These are phyloP conservation scores for Arthrobotrys entomopaga DNA, from an alignment of 2,329 filamentous ascomycete species.

Conservation along the genomic window DNA sequence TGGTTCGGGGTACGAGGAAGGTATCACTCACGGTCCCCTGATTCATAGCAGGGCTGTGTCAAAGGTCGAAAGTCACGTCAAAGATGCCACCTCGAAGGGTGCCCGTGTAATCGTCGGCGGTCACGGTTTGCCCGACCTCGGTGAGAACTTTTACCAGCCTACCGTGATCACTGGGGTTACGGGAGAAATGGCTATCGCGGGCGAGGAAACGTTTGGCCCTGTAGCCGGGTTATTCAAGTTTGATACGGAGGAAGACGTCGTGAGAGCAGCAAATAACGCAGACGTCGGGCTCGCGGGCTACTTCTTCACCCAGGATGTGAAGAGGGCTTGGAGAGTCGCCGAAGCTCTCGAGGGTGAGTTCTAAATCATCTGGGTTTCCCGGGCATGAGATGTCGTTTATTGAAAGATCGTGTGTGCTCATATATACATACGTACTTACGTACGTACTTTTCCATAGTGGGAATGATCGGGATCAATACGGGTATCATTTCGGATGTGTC, in stretches of 20 bases:
- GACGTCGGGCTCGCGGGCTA: conserved; percentile 93
- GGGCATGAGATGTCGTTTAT: conserved; percentile 1
- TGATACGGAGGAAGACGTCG: conserved; percentile 86
- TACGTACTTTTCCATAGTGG: conserved; percentile 65
- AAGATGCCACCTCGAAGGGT: conserved; percentile 81
- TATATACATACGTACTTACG: not conserved
- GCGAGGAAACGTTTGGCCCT: conserved; percentile 94
- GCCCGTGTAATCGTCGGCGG: conserved; percentile 80
- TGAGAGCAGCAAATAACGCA: conserved; percentile 79
- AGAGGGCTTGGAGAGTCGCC: conserved; percentile 71
- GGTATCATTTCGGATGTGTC: conserved; percentile 63
- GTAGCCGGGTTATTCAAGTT: conserved; percentile 91
- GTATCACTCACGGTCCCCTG: conserved; percentile 80
- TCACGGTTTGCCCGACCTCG: conserved; percentile 74
- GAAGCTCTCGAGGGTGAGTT: conserved; percentile 71
- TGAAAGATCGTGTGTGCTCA: conserved; percentile 23
- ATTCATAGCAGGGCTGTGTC: conserved; percentile 83
- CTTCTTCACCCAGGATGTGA: conserved; percentile 79
- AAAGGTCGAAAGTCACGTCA: conserved; percentile 83
- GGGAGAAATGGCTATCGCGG: conserved; percentile 81
- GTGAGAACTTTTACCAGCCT: conserved; percentile 86
- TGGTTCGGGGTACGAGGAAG: conserved; percentile 76
- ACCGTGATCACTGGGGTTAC: conserved; percentile 91
- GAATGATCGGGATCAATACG: conserved; percentile 88
- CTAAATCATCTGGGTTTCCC: conserved; percentile 1